Conservation (phyloP, 2,329 filamentous ascomycete genomes). For the Tricladium varicosporioides region DNA sequence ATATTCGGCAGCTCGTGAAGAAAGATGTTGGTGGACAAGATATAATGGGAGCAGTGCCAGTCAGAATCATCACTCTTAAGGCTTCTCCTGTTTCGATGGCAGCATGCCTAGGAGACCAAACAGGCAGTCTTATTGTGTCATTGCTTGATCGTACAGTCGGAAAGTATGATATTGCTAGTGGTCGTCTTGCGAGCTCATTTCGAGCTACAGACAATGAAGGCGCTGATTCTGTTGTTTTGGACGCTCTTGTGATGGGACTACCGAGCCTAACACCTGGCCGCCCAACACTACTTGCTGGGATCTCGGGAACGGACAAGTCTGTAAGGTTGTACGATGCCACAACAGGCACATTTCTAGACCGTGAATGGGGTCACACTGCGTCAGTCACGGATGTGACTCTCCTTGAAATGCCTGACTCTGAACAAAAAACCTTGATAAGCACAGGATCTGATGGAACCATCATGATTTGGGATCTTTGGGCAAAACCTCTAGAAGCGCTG, state of each 20-base stretch:
- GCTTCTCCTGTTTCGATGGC: slow-evolving; percentile 84
- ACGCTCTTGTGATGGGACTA: slow-evolving; percentile 68
- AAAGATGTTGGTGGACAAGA: slow-evolving; percentile 60
- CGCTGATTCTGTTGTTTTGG: slow-evolving; percentile 78
- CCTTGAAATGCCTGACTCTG: slow-evolving; percentile 54
- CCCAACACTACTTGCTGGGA: slow-evolving; percentile 71
- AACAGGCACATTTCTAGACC: slow-evolving; percentile 73
- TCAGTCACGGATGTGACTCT: slow-evolving; percentile 84
- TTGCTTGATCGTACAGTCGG: slow-evolving; percentile 59
- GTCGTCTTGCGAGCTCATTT: slow-evolving; percentile 70
- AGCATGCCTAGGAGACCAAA: slow-evolving; percentile 56
- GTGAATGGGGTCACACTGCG: slow-evolving; percentile 94
- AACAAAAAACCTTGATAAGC: slow-evolving; percentile 62
- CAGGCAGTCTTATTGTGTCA: slow-evolving; percentile 55
- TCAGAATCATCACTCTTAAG: slow-evolving; percentile 77
- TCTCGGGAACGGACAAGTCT: slow-evolving; percentile 94
- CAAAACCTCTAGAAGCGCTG: slow-evolving; percentile 19
- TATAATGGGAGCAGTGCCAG: slow-evolving; percentile 72
- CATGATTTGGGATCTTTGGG: slow-evolving; percentile 63
- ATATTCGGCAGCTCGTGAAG: slow-evolving; percentile 75
- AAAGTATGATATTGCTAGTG: slow-evolving; percentile 63
- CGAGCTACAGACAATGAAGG: slow-evolving; percentile 80
- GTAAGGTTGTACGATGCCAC: slow-evolving; percentile 83
- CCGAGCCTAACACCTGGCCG: slow-evolving; percentile 51
- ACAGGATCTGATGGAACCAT: slow-evolving; percentile 78